Percentiles rank a stretch among this genome's conserved stretches.
phyloP scores from a whole-genome alignment of 306 rosid genomes.

The Cicer yamashitae region DNA sequence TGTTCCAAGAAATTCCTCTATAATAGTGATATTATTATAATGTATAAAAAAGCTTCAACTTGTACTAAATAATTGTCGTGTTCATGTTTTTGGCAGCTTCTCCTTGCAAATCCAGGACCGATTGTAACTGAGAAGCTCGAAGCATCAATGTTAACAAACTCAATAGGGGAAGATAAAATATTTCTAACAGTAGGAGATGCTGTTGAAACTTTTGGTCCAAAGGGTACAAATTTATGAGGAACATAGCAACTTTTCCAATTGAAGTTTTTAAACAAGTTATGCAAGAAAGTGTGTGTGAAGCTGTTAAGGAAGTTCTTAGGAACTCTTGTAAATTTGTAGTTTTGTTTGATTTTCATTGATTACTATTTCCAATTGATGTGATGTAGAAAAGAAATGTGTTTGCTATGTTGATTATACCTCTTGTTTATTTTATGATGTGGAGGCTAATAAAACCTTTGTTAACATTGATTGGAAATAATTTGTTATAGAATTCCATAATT shows the following conservation, averaged over 20 bases:
- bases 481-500: too few species aligned
- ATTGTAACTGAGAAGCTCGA: slow-evolving; percentile 76
- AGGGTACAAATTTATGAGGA: slow-evolving; percentile 30
- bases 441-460: too few species aligned
- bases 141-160: slow-evolving; percentile 53
- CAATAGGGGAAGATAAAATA: slow-evolving; percentile 70
- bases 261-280: not conserved
- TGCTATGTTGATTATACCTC: not conserved
- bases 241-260: not conserved
- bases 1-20: not conserved
- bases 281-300: slow-evolving; percentile 5
- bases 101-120: slow-evolving; percentile 81
- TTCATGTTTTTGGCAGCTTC: slow-evolving; percentile 53
- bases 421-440: not conserved
- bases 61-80: slow-evolving; percentile 1
- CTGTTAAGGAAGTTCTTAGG: not conserved
- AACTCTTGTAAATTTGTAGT: not conserved
- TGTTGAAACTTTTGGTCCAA: slow-evolving; percentile 54
- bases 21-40: not conserved
- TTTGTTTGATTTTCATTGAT: not conserved
- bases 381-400: not conserved
- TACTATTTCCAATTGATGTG: not conserved
- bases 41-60: not conserved
- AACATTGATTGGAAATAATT: too few species aligned
- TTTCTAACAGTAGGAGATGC: slow-evolving; percentile 76